Evolutionary conservation across 257 asterid genomes (phyloP).

Genomic region (Parsonsia alboflavescens): DNA sequence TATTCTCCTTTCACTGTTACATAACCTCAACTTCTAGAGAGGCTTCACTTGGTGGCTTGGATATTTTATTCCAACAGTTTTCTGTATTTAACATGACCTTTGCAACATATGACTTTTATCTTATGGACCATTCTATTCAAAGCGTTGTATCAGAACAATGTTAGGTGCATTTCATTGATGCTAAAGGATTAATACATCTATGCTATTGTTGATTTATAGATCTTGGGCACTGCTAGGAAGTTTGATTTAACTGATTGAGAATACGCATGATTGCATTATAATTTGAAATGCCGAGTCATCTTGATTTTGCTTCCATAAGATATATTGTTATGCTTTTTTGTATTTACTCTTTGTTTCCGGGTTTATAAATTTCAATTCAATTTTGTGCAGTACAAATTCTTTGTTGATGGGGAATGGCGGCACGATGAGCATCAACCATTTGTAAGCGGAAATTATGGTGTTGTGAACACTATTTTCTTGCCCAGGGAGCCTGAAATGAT

Average conservation of each 20-base stretch:
- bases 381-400: constrained; percentile 59
- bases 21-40: not conserved
- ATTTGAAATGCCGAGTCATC: not conserved
- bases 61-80: not conserved
- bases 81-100: not conserved
- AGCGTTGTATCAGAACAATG: not conserved
- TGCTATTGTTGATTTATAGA: not conserved
- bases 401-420: constrained; percentile 81
- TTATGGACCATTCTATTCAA: not conserved
- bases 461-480: constrained; percentile 66
- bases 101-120: not conserved
- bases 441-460: constrained; percentile 60
- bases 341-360: not conserved
- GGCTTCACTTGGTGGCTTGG: not conserved
- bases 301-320: not conserved
- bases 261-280: not conserved
- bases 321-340: not conserved
- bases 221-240: not conserved
- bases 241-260: constrained; percentile 7
- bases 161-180: not conserved
- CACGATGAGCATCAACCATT: constrained; percentile 71
- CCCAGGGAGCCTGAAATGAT: constrained; percentile 46
- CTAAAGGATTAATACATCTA: not conserved
- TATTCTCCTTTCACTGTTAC: not conserved
- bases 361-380: not conserved